Base-by-base conservation (phyloP, 805 yeast genomes). In the Cyberlindnera saturnus region DNA sequence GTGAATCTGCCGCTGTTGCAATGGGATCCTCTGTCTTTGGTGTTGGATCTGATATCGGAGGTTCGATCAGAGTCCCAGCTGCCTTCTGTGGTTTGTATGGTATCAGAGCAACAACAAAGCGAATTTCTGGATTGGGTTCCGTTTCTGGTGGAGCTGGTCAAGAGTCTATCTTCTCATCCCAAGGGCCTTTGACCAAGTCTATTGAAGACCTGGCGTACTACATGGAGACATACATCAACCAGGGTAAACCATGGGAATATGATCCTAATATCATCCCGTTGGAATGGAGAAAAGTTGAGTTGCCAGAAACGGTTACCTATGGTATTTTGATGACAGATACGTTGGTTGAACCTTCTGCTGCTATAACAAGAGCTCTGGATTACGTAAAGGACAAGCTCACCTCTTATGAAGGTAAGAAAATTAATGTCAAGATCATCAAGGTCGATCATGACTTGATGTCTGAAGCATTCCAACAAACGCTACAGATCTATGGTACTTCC, bases 1-100 rank as follows among this genome's bases (percentile, higher is more conserved):
- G 88, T 49, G 86, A 81, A 55, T 82, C 86, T 46, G 80, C 84
- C 1, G 63, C 77, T 44, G 75, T 79, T 43, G 76, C 76, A 2
- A 64, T 75, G 50, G 74, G 73, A 41, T 82, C 77, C 3, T 76
- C 84, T 26, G 74, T 77, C 1, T 52, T 82, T 36, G 90, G 84
- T 20, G 66, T 78, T 38, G 87, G 87, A 30, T 75, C 83, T 20
- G 88, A 82, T 56, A 82, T 81, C 47, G 88, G 88, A 44, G 88
- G 88, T 3, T 75, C 82, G 13, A 75, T 82, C 43, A 71, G 88
- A 53, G 76, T 70, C 8, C 88, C 88, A 5, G 82, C 86, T 30
- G 85, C 84, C 0, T 79, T 73, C 55, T 67, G 75, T 39, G 85
- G 85, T 17, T 51, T 73, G 37, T 77, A 66, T 49, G 87, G 86